Evolutionary conservation across 228 moss, liverwort and hornwort genomes (phyloP), one percentile per base, ranked within the genome.

Genomic region (Sphagnum fallax): DNA sequence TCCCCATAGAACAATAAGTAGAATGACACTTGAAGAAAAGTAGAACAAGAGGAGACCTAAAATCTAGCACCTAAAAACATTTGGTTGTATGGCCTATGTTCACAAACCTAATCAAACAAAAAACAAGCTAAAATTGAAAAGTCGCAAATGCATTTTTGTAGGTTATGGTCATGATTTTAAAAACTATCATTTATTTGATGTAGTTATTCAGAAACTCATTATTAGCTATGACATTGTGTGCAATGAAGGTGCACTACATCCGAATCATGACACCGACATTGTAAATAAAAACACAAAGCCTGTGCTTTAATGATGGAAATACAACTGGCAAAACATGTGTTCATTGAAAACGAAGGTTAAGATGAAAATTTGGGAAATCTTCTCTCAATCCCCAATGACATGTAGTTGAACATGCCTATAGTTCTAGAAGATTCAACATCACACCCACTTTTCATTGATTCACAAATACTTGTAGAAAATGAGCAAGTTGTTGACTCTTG

Each of bases 201-300:
- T 1, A 48, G 5, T 4, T 50, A 58, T 8, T 10, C 5, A 49
- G 10, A 62, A 62, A 16, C 12, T 71, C 6, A 5, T 71, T 50
- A 62, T 71, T 48, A 71, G 55, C 5, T 50, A 63, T 49, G 48
- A 71, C 62, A 49, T 71, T 6, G 61, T 51, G 47, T 71, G 63
- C 50, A 71, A 71, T 62, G 49, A 63, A 63, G 1, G 32, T 32
- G 32, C 32, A 32, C 1, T 32, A 1, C 32, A 32, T 32, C 32
- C 1, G 1, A 32, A 32, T 32, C 1, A 1, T 32, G 32, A 32
- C 1, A 1, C 32, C 32, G 1, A 32, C 32, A 32, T 32, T 32
- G 1, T 32, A 32, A 32, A 32, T 32, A 32, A 32, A 32, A 32
- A 32, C 32, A 32, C 1, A 32, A 32, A 32, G 1, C 32, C 1